phyloP scores from a whole-genome alignment of 176 grass and related monocot genomes.

The Bromus sterilis region DNA sequence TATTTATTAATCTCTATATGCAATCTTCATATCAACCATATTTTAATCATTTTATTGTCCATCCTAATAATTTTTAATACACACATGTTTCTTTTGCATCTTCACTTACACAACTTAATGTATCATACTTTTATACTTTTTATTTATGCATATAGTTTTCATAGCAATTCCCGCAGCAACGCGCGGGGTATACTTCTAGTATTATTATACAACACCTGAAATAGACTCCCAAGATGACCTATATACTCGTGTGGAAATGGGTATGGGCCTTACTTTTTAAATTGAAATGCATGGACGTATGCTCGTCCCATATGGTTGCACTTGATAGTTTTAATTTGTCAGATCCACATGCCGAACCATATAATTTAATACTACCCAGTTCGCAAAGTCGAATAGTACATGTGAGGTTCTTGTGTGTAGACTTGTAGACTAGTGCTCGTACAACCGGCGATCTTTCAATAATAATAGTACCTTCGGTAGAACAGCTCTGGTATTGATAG shows the following conservation, averaged over 20 bases:
- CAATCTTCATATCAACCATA: too few species aligned
- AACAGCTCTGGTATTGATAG: background rate
- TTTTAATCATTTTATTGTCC: too few species aligned
- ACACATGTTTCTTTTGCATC: too few species aligned
- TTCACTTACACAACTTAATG: too few species aligned
- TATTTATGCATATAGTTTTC: too few species aligned
- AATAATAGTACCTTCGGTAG: background rate
- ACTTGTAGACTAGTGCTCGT: background rate
- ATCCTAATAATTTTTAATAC: too few species aligned
- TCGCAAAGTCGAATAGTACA: background rate
- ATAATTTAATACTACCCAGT: background rate
- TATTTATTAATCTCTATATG: too few species aligned
- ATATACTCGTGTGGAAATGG: background rate
- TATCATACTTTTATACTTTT: too few species aligned
- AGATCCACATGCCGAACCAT: background rate
- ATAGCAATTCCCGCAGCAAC: too few species aligned
- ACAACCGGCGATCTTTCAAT: background rate
- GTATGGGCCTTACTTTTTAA: constrained; percentile 1
- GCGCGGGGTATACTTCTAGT: too few species aligned
- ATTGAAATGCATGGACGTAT: background rate
- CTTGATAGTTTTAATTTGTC: background rate
- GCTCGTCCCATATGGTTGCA: background rate
- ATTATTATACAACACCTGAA: background rate
- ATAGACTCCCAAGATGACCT: background rate
- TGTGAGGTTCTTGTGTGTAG: background rate